Evolutionary conservation across 805 yeast genomes (phyloP).

Genomic region (Cyberlindnera maritima): DNA sequence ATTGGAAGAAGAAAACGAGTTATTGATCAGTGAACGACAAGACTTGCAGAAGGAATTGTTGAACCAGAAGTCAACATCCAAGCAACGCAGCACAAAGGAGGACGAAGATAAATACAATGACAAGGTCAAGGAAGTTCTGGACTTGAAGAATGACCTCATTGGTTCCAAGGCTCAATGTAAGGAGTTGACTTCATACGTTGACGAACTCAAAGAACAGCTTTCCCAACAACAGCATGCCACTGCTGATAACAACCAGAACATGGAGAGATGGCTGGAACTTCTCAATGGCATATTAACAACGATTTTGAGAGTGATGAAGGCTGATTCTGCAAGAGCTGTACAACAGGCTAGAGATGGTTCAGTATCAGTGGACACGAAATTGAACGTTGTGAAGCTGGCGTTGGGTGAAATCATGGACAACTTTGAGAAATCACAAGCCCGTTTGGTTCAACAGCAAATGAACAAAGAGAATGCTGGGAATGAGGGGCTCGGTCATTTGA

Average conservation of each 20-base stretch:
- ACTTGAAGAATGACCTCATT: constrained; percentile 27
- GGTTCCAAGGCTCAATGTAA: constrained; percentile 19
- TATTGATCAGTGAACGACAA: constrained; percentile 18
- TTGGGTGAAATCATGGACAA: constrained; percentile 17
- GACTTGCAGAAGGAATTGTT: constrained; percentile 17
- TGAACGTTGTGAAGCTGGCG: constrained; percentile 20
- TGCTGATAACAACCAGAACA: constrained; percentile 5
- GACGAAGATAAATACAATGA: constrained; percentile 14
- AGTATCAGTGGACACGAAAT: constrained; percentile 22
- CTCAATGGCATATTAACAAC: constrained; percentile 17
- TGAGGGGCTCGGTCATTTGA: background rate
- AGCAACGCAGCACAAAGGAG: background rate
- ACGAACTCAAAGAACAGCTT: constrained; percentile 23
- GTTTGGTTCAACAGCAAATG: background rate
- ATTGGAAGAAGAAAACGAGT: constrained; percentile 23
- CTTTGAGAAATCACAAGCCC: background rate
- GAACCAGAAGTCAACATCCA: constrained; percentile 4
- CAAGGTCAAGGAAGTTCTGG: constrained; percentile 25
- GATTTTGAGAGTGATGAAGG: constrained; percentile 12
- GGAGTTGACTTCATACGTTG: constrained; percentile 25
- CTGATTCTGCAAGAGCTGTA: constrained; percentile 21
- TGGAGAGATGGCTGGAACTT: constrained; percentile 13
- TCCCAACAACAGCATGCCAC: constrained; percentile 3
- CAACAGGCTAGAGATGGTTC: constrained; percentile 21
- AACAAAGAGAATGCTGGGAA: constrained; percentile 3